These are phyloP conservation scores for Cutaneotrichosporon cavernicola DNA, from an alignment of 1,284 basidiomycete species.

Conservation along the genomic window DNA sequence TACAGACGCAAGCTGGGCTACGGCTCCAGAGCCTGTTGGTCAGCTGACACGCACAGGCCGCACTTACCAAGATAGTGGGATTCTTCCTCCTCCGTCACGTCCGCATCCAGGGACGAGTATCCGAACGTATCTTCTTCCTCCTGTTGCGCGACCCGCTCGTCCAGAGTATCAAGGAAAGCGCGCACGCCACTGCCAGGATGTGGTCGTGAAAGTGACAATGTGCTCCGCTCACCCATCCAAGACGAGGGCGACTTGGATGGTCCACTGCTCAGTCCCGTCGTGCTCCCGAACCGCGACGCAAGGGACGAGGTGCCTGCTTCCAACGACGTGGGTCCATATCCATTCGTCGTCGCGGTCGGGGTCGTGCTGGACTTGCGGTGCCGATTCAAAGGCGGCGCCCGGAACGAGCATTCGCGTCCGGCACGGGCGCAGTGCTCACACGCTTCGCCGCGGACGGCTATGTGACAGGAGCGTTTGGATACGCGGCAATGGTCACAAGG, in stretches of 20 bases:
- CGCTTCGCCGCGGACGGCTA: conserved; percentile 24
- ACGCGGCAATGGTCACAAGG: conserved; percentile 30
- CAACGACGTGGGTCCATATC: neutral
- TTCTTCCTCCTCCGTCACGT: conserved; percentile 28
- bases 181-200: conserved; percentile 4
- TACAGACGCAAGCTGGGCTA: conserved; percentile 22
- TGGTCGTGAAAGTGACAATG: neutral
- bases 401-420: conserved; percentile 23
- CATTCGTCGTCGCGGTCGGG: conserved; percentile 1
- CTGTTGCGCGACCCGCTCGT: conserved; percentile 15
- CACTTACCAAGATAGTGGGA: conserved; percentile 29
- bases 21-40: conserved; percentile 21
- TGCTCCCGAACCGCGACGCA: conserved; percentile 4
- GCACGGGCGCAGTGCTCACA: conserved; percentile 24
- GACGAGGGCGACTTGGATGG: conserved; percentile 1
- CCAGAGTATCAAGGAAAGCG: conserved; percentile 22
- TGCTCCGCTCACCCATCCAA: conserved; percentile 20
- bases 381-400: conserved; percentile 23
- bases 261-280: neutral
- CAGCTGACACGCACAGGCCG: neutral
- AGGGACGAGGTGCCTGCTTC: conserved; percentile 3
- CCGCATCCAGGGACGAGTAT: conserved; percentile 28
- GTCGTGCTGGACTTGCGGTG: conserved; percentile 20
- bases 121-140: conserved; percentile 10
- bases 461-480: conserved; percentile 26